Percentiles rank a stretch among this genome's conserved stretches.
phyloP scores from a whole-genome alignment of 2,329 filamentous ascomycete genomes.

The Tolypocladium capitatum region DNA sequence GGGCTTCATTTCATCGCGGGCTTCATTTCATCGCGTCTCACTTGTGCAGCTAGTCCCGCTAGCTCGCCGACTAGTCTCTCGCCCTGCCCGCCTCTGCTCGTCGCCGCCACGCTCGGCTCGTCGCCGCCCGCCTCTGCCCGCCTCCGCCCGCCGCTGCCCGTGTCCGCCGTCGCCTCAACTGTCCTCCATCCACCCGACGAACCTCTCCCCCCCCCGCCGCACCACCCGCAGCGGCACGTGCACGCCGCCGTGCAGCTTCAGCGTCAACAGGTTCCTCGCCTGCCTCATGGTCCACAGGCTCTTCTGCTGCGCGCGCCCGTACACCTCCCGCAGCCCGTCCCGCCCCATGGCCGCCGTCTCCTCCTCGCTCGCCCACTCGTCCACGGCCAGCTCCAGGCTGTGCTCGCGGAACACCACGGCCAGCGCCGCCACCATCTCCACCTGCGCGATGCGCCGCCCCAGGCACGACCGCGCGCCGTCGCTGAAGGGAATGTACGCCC shows the following conservation, averaged over 20 bases:
- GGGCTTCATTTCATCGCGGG: not conserved
- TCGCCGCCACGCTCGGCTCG: no score
- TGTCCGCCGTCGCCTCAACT: no score
- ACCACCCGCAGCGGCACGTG: slow-evolving; percentile 56
- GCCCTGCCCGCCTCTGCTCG: no score
- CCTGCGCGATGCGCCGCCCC: slow-evolving; percentile 44
- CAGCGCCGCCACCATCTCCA: slow-evolving; percentile 42
- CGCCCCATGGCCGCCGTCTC: slow-evolving; percentile 23
- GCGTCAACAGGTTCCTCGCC: slow-evolving; percentile 53
- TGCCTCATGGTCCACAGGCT: slow-evolving; percentile 37
- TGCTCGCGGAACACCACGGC: slow-evolving; percentile 44
- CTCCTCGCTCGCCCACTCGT: slow-evolving; percentile 40
- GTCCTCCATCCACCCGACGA: slow-evolving; percentile 29
- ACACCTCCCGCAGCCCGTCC: slow-evolving; percentile 24
- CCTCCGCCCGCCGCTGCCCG: no score
- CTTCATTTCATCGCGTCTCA: not conserved
- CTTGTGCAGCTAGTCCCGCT: not conserved
- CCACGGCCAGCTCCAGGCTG: slow-evolving; percentile 58
- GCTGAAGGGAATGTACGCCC: slow-evolving; percentile 45
- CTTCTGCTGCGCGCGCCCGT: slow-evolving; percentile 45
- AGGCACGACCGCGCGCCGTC: slow-evolving; percentile 45
- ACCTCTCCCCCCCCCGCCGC: slow-evolving; percentile 55
- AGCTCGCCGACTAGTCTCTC: no score
- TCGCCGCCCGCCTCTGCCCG: no score
- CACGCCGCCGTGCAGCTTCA: slow-evolving; percentile 50